phyloP scores from a whole-genome alignment of 352 stramenopile genomes.

The Globisporangium canariense region DNA sequence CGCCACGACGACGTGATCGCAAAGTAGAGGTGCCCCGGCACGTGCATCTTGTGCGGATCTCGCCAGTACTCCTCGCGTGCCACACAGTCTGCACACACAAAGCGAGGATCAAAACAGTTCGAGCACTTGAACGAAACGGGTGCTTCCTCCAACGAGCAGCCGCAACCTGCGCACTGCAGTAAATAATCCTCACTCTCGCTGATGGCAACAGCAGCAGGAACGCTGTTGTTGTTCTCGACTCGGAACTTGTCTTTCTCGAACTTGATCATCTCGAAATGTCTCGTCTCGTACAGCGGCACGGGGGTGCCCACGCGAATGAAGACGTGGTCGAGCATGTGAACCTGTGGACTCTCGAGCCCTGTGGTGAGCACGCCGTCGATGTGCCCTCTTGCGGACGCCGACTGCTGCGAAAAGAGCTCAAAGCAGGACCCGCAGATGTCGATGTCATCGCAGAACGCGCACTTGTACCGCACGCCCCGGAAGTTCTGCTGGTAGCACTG shows the following conservation, averaged over 20 bases:
- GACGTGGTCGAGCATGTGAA: slow-evolving; percentile 51
- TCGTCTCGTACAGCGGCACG: slow-evolving; percentile 57
- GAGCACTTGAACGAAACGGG: slow-evolving; percentile 56
- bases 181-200: background rate
- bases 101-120: slow-evolving; percentile 49
- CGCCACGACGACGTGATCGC: slow-evolving; percentile 47
- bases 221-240: background rate
- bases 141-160: slow-evolving; percentile 26
- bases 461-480: slow-evolving; percentile 62
- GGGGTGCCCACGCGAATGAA: slow-evolving; percentile 63
- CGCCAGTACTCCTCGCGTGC: slow-evolving; percentile 40
- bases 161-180: slow-evolving; percentile 30
- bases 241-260: slow-evolving; percentile 24
- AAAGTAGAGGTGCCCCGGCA: slow-evolving; percentile 66
- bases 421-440: slow-evolving; percentile 69
- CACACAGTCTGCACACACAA: slow-evolving; percentile 51
- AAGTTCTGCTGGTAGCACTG: slow-evolving; percentile 63
- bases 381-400: slow-evolving; percentile 7
- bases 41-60: slow-evolving; percentile 51
- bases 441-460: slow-evolving; percentile 61
- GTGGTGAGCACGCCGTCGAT: slow-evolving; percentile 15
- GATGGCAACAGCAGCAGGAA: background rate
- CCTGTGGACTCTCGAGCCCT: slow-evolving; percentile 2
- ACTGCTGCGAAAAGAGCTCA: slow-evolving; percentile 34
- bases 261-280: slow-evolving; percentile 40